These are phyloP conservation scores for Aspergillus fijiensis DNA, from an alignment of 2,329 filamentous ascomycete genomes.

Conservation along the genomic window DNA sequence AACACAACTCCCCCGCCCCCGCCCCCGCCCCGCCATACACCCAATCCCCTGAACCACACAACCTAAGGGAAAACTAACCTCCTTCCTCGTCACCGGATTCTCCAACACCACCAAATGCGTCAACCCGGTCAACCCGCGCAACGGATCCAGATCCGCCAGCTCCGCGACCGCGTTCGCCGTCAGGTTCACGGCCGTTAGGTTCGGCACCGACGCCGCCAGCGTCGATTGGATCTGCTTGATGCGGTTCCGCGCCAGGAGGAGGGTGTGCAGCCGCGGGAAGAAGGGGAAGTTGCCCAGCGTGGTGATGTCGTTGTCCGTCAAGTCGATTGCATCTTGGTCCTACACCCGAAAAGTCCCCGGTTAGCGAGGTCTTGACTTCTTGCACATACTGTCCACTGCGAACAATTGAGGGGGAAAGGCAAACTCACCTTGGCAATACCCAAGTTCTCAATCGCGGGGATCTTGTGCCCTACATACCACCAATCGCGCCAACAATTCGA, in stretches of 20 bases:
- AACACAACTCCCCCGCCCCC: too few species aligned
- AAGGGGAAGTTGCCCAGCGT: conserved; percentile 89
- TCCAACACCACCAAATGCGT: conserved; percentile 79
- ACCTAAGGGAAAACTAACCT: conserved; percentile 58
- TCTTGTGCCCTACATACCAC: conserved; percentile 81
- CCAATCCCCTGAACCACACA: background rate
- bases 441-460: conserved; percentile 95
- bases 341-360: conserved; percentile 36
- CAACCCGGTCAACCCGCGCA: conserved; percentile 66
- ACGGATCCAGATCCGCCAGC: conserved; percentile 81
- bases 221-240: conserved; percentile 76
- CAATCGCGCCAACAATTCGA: conserved; percentile 46
- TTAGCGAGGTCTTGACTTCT: background rate
- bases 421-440: conserved; percentile 82
- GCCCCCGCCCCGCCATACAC: too few species aligned
- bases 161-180: conserved; percentile 80
- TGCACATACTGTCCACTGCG: too few species aligned
- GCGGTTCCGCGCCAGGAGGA: conserved; percentile 87
- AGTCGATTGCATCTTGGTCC: conserved; percentile 95
- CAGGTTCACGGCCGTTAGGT: conserved; percentile 77
- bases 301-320: conserved; percentile 97
- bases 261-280: conserved; percentile 79
- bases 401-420: background rate
- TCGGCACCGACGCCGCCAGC: conserved; percentile 73
- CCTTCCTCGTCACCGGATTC: conserved; percentile 88